phyloP scores from a whole-genome alignment of 192 early-diverging fungal species.

The Radiomyces spectabilis region DNA sequence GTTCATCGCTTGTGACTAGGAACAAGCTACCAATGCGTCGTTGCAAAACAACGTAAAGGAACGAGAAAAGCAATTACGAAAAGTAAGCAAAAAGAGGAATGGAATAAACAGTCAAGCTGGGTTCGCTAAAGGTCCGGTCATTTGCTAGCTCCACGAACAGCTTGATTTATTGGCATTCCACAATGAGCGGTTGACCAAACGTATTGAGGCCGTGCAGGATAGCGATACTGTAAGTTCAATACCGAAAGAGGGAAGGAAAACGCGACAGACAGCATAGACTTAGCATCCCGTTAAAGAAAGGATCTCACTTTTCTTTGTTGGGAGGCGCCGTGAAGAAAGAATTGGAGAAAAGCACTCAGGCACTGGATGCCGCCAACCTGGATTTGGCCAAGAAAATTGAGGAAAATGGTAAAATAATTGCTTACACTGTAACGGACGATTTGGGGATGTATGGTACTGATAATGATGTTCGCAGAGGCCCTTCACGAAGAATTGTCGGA shows the following conservation, averaged over 20 bases:
- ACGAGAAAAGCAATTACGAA: slow-evolving; percentile 50
- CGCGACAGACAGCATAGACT: not conserved
- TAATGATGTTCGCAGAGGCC: slow-evolving; percentile 23
- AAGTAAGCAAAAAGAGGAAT: slow-evolving; percentile 23
- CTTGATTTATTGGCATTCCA: slow-evolving; percentile 51
- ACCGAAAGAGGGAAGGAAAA: not conserved
- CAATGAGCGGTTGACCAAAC: slow-evolving; percentile 50
- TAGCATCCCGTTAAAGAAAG: slow-evolving; percentile 11
- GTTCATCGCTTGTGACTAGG: slow-evolving; percentile 19
- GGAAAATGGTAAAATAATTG: slow-evolving; percentile 50
- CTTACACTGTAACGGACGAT: not conserved
- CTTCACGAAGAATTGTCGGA: slow-evolving; percentile 45
- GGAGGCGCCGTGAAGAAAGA: slow-evolving; percentile 47
- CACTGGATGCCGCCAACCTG: slow-evolving; percentile 37
- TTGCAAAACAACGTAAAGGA: slow-evolving; percentile 46
- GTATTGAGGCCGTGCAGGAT: slow-evolving; percentile 49
- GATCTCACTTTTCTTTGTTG: slow-evolving; percentile 25
- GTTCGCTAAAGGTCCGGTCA: not conserved
- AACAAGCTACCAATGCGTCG: slow-evolving; percentile 41
- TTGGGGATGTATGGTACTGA: no score
- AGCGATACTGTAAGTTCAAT: slow-evolving; percentile 20
- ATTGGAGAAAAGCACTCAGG: slow-evolving; percentile 41
- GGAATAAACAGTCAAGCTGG: not conserved
- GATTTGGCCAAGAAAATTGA: slow-evolving; percentile 48
- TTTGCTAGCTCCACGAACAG: slow-evolving; percentile 34